Percentiles rank a stretch among this genome's conserved stretches.
These are phyloP conservation scores for Stephania yunnanensis DNA, from an alignment of 164 flowering plant species.

Conservation along the genomic window DNA sequence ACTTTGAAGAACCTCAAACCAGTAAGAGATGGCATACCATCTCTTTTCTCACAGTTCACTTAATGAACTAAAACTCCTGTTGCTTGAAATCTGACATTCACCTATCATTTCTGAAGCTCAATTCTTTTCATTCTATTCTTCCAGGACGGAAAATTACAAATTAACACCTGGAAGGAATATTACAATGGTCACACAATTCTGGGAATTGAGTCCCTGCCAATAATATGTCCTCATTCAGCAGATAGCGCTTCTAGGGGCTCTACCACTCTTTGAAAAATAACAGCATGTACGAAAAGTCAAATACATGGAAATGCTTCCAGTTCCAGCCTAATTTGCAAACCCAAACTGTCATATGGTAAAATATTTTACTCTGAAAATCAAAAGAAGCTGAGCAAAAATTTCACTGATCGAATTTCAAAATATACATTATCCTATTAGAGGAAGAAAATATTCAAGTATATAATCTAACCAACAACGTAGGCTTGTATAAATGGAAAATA, in stretches of 20 bases:
- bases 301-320: conserved; percentile 28
- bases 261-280: conserved; percentile 32
- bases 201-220: conserved; percentile 25
- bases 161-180: neutral
- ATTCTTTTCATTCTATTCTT: too few relatives aligned
- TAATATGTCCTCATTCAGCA: conserved; percentile 19
- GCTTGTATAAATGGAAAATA: too few relatives aligned
- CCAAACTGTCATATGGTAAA: conserved; percentile 28
- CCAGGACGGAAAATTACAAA: neutral
- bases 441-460: too few relatives aligned
- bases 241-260: conserved; percentile 27
- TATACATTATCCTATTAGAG: too few relatives aligned
- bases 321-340: conserved; percentile 24
- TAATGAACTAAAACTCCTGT: too few relatives aligned
- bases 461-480: too few relatives aligned
- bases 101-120: too few relatives aligned
- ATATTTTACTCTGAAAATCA: neutral
- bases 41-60: too few relatives aligned
- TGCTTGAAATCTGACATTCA: too few relatives aligned
- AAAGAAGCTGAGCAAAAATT: neutral
- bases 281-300: conserved; percentile 45
- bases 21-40: too few relatives aligned
- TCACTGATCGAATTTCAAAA: conserved; percentile 23
- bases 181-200: neutral
- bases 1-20: too few relatives aligned